Base-by-base conservation (phyloP, 345 rosid genomes). In the Gossypium longicalyx region DNA sequence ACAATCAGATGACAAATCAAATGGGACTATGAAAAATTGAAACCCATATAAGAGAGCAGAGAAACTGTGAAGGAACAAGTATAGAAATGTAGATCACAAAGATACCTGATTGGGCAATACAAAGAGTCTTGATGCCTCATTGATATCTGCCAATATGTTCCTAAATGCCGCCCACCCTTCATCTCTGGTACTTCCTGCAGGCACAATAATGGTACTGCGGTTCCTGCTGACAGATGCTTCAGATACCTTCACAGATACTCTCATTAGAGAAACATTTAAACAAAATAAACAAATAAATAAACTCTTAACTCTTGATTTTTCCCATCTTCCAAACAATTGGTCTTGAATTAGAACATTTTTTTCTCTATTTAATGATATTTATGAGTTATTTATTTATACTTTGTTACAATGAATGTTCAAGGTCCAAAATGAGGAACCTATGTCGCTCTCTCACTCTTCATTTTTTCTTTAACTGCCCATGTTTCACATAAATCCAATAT, bases 101-200 rank as follows among this genome's bases (percentile, higher is more conserved):
- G 69, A 57, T 48, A 91, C 99, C 90, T 95, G 93, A 85, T 87
- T 87, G 9, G 97, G 91, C 82, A 89, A 77, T 4, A 81, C 70
- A 77, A 86, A 92, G 70, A 87, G 93, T 65, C 82, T 87, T 51
- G 95, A 87, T 68, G 94, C 96, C 84, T 92, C 98, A 74, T 89
- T 85, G 53, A 95, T 91, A 80, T 93, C 98, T 2, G 95, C 97
- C 76, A 95, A 82, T 44, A 95, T 95, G 79, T 93, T 88, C 87
- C 98, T 89, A 77, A 95, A 95, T 67, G 98, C 93, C 38, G 95
- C 86, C 99, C 98, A 95, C 12, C 99, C 99, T 90, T 92, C 99
- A 79, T 93, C 97, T 67, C 88, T 79, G n/a, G 91, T 57, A 78
- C 78, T 92, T 74, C 99, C 98, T 51, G 98, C 98, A 19, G 99